phyloP scores from a whole-genome alignment of 352 stramenopile species.

The Phytophthora vignae region DNA sequence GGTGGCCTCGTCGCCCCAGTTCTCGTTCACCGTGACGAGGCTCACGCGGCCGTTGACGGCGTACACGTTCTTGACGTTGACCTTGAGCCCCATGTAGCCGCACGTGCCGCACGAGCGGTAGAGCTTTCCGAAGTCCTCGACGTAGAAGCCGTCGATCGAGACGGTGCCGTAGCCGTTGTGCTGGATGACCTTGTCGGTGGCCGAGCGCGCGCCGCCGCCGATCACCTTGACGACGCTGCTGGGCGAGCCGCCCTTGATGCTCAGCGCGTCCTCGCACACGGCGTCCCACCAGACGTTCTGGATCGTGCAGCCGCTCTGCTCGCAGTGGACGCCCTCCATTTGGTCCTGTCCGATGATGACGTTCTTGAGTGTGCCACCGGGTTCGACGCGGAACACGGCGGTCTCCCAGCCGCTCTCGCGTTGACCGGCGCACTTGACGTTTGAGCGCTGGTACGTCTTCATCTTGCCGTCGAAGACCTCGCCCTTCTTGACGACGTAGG shows the following conservation, averaged over 20 bases:
- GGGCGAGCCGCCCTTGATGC: constrained; percentile 48
- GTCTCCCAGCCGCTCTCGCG: constrained; percentile 36
- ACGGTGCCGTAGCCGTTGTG: constrained; percentile 34
- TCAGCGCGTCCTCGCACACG: constrained; percentile 51
- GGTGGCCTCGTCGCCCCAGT: constrained; percentile 49
- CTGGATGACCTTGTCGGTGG: constrained; percentile 31
- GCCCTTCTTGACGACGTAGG: constrained; percentile 41
- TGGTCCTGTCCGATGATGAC: constrained; percentile 59
- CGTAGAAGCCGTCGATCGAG: constrained; percentile 33
- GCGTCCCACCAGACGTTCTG: constrained; percentile 35
- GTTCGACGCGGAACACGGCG: constrained; percentile 48
- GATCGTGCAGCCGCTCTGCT: constrained; percentile 33
- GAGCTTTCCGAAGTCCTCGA: constrained; percentile 32
- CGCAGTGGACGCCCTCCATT: constrained; percentile 34
- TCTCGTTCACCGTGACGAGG: constrained; percentile 52
- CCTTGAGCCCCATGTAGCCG: constrained; percentile 25
- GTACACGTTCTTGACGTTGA: constrained; percentile 36
- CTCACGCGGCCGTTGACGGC: constrained; percentile 33
- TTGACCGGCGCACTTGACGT: constrained; percentile 56
- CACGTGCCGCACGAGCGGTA: constrained; percentile 32
- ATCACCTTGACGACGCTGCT: constrained; percentile 42
- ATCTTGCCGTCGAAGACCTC: constrained; percentile 45
- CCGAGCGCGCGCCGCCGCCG: constrained; percentile 32
- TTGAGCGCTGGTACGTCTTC: constrained; percentile 32
- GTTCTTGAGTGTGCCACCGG: constrained; percentile 57